Conservation (phyloP, 139 green algal species). For the Picochlorum sp. region DNA sequence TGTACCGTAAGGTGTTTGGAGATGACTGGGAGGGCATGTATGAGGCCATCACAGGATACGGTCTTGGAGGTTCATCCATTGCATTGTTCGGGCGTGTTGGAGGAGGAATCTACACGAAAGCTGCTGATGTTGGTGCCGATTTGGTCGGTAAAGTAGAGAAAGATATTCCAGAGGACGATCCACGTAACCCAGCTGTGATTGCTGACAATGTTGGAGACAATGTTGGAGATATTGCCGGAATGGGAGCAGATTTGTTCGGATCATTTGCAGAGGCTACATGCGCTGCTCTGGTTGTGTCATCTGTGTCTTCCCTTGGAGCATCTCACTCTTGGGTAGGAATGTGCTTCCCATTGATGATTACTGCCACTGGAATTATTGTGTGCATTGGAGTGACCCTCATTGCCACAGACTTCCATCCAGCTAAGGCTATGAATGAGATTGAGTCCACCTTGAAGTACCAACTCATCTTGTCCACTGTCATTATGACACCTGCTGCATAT, state of each 20-base stretch:
- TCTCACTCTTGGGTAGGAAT: constrained; percentile 65
- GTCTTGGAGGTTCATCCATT: constrained; percentile 92
- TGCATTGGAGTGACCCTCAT: constrained; percentile 85
- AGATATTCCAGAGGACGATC: constrained; percentile 98
- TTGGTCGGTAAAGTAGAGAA: constrained; percentile 98
- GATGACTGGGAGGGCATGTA: constrained; percentile 88
- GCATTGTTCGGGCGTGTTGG: constrained; percentile 93
- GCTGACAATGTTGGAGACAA: constrained; percentile 99
- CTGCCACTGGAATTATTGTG: constrained; percentile 78
- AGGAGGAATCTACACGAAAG: constrained; percentile 97
- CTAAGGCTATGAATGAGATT: constrained; percentile 60
- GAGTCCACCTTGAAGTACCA: constrained; percentile 90
- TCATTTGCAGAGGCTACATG: constrained; percentile 95
- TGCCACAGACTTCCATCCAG: constrained; percentile 80
- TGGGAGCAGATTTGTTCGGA: constrained; percentile 96
- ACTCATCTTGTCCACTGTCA: constrained; percentile 78
- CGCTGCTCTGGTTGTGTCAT: constrained; percentile 85
- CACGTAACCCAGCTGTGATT: constrained; percentile 95
- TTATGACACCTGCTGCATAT: constrained; percentile 78
- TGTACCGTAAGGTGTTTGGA: constrained; percentile 70
- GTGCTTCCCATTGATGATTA: constrained; percentile 78
- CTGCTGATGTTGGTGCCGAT: constrained; percentile 94
- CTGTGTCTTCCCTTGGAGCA: constrained; percentile 57
- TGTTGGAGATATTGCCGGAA: constrained; percentile 96
- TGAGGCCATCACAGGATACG: constrained; percentile 95